Percentiles rank a stretch among this genome's conserved stretches.
These are phyloP conservation scores for Clonostachys rhizophaga DNA, from an alignment of 2,329 filamentous ascomycete species.

Conservation along the genomic window DNA sequence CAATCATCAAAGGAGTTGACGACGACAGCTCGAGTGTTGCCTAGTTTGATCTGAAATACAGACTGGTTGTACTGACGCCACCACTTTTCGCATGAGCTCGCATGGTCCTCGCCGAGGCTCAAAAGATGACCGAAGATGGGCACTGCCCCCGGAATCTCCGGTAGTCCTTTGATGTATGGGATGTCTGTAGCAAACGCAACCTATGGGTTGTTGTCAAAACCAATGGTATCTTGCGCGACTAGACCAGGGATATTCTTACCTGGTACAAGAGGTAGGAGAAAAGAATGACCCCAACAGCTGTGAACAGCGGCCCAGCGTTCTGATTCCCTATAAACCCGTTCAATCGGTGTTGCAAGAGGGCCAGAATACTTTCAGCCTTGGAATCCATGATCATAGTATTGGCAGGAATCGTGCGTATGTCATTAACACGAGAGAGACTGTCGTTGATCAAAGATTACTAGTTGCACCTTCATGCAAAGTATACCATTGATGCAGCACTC, in stretches of 20 bases:
- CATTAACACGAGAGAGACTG: too few relatives aligned
- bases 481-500: too few relatives aligned
- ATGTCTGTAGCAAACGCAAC: slow-evolving; percentile 33
- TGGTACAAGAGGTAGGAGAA: slow-evolving; percentile 5
- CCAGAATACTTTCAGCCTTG: not conserved
- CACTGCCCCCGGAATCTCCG: slow-evolving; percentile 42
- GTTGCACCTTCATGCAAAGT: too few relatives aligned
- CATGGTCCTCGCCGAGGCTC: slow-evolving; percentile 46
- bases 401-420: too few relatives aligned
- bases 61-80: slow-evolving; percentile 39
- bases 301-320: slow-evolving; percentile 6
- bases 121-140: slow-evolving; percentile 46
- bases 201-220: slow-evolving; percentile 6
- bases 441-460: too few relatives aligned
- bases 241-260: not conserved
- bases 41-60: slow-evolving; percentile 46
- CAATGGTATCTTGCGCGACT: not conserved
- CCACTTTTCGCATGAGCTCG: slow-evolving; percentile 43
- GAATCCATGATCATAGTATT: not conserved
- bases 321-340: slow-evolving; percentile 5
- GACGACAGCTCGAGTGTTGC: slow-evolving; percentile 46
- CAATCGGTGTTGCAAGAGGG: not conserved
- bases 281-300: slow-evolving; percentile 1
- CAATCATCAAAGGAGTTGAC: slow-evolving; percentile 48
- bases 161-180: slow-evolving; percentile 39